Evolutionary conservation across 2,329 filamentous ascomycete species (phyloP).

Genomic region (Podosphaera fusca): DNA sequence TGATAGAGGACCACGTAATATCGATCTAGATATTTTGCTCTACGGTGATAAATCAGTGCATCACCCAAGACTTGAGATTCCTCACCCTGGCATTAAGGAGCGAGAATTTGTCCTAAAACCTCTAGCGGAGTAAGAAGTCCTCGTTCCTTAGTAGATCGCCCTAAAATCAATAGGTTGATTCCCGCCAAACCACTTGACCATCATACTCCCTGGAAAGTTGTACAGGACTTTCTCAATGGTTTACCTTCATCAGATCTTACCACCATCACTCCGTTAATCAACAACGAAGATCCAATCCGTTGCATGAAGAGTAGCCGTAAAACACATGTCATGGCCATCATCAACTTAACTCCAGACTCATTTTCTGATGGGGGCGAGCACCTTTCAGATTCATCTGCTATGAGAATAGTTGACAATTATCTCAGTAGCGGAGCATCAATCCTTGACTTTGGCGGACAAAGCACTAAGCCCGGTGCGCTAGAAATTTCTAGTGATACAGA

Average conservation of each 20-base stretch:
- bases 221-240: constrained; percentile 36
- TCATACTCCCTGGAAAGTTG: constrained; percentile 33
- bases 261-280: constrained; percentile 32
- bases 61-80: constrained; percentile 55
- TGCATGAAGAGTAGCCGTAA: constrained; percentile 28
- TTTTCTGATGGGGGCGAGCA: constrained; percentile 77
- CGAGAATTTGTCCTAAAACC: constrained; percentile 85
- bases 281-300: constrained; percentile 28
- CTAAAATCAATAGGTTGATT: constrained; percentile 24
- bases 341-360: constrained; percentile 88
- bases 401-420: constrained; percentile 28
- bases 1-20: constrained; percentile 84
- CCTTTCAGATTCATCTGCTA: constrained; percentile 2
- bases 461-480: constrained; percentile 54
- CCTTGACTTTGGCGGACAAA: constrained; percentile 83
- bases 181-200: constrained; percentile 29
- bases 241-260: constrained; percentile 31
- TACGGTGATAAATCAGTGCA: constrained; percentile 46
- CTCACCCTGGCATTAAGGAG: constrained; percentile 68
- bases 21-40: constrained; percentile 79
- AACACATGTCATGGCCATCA: constrained; percentile 76
- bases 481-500: constrained; percentile 55
- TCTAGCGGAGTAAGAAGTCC: constrained; percentile 41
- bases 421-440: constrained; percentile 52
- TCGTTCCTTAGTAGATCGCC: not conserved